These are phyloP conservation scores for Oryza nivara DNA, from an alignment of 176 grass and related monocot genomes.

Conservation along the genomic window DNA sequence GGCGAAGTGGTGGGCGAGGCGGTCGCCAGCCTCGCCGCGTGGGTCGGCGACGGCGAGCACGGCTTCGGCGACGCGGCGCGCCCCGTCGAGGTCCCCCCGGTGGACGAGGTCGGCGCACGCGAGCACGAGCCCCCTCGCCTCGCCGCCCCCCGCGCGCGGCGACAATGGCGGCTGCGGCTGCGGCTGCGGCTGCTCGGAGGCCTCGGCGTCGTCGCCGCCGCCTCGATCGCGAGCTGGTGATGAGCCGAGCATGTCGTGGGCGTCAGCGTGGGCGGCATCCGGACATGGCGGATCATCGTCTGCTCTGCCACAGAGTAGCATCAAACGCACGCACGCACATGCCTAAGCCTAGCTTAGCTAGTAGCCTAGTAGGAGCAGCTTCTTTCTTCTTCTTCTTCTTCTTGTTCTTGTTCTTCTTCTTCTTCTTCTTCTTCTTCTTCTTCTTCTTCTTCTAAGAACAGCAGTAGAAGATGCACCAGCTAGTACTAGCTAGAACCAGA, in stretches of 20 bases:
- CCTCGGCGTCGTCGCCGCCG: conserved; percentile 11
- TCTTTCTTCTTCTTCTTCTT: not conserved
- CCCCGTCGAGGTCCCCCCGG: conserved; percentile 58
- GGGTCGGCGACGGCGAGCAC: conserved; percentile 47
- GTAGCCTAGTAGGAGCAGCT: not conserved
- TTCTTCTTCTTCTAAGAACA: not conserved
- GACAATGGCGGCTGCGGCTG: not conserved
- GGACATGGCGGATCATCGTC: conserved; percentile 73
- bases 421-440: not conserved
- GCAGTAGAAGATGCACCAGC: conserved; percentile 35
- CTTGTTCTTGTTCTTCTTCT: not conserved
- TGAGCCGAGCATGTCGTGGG: conserved; percentile 49
- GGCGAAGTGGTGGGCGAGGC: conserved; percentile 79
- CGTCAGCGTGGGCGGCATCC: conserved; percentile 44
- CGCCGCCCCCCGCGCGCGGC: not conserved
- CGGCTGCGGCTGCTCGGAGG: not conserved
- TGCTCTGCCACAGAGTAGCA: conserved; percentile 66
- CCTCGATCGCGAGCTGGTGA: conserved; percentile 3
- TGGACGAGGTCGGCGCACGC: conserved; percentile 64
- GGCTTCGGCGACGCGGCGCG: conserved; percentile 31
- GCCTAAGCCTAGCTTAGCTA: not conserved
- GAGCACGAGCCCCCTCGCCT: conserved; percentile 51
- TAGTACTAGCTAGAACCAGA: conserved; percentile 5
- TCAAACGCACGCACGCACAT: conserved; percentile 30
- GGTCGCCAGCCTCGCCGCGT: conserved; percentile 69